Percentiles rank a stretch among this genome's conserved stretches.
Conservation (phyloP, 2,329 filamentous ascomycete genomes). For the Beauveria sp. region DNA sequence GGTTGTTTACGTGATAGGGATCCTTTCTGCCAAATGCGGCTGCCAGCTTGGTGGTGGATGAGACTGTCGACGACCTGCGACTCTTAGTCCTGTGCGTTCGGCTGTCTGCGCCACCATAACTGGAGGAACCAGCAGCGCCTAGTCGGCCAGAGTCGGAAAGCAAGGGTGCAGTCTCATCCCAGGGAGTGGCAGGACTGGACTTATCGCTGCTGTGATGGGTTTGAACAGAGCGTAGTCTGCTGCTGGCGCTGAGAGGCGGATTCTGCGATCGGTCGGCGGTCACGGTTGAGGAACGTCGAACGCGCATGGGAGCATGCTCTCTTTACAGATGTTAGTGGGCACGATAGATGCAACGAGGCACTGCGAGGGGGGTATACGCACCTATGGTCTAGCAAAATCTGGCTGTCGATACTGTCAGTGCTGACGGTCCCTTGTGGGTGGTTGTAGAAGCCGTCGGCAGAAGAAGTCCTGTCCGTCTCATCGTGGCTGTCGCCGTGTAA, state of each 20-base stretch:
- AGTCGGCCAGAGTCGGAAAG: slow-evolving; percentile 32
- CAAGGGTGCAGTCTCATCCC: slow-evolving; percentile 48
- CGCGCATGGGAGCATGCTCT: slow-evolving; percentile 53
- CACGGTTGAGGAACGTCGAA: slow-evolving; percentile 52
- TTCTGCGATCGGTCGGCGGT: slow-evolving; percentile 28
- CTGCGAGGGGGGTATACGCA: slow-evolving; percentile 26
- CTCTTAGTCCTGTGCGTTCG: slow-evolving; percentile 28
- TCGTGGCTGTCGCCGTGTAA: slow-evolving; percentile 47
- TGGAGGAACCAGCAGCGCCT: slow-evolving; percentile 18
- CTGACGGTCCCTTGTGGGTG: slow-evolving; percentile 56
- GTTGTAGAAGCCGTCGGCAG: slow-evolving; percentile 40
- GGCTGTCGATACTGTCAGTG: slow-evolving; percentile 81
- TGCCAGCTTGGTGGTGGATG: slow-evolving; percentile 38
- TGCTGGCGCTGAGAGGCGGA: slow-evolving; percentile 23
- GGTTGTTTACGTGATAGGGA: slow-evolving; percentile 58
- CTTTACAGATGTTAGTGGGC: slow-evolving; percentile 27
- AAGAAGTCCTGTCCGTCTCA: slow-evolving; percentile 24
- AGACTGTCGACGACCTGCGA: slow-evolving; percentile 42
- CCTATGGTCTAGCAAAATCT: slow-evolving; percentile 82
- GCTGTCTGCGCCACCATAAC: slow-evolving; percentile 38
- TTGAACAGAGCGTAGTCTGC: slow-evolving; percentile 29
- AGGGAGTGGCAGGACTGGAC: slow-evolving; percentile 34
- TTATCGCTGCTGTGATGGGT: slow-evolving; percentile 38
- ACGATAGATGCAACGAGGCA: neutral
- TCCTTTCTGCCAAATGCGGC: slow-evolving; percentile 30